These are phyloP conservation scores for Phytophthora tentaculata DNA, from an alignment of 352 stramenopile genomes.

Conservation along the genomic window DNA sequence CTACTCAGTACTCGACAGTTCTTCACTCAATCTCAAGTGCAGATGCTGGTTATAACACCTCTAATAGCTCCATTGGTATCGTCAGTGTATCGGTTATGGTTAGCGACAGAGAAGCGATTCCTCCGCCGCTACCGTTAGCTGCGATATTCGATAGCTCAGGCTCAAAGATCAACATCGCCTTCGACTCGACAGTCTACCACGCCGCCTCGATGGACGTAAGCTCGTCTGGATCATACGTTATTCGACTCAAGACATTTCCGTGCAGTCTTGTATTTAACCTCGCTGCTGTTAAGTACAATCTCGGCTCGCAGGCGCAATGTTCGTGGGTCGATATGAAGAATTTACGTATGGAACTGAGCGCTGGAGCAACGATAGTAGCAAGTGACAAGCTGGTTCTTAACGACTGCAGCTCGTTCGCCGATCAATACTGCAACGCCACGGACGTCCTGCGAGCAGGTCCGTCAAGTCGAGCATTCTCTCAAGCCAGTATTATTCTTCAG, in stretches of 20 bases:
- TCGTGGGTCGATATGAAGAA: constrained; percentile 64
- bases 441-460: constrained; percentile 54
- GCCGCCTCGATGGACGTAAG: constrained; percentile 63
- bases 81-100: constrained; percentile 57
- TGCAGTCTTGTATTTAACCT: constrained; percentile 61
- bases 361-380: constrained; percentile 47
- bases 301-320: constrained; percentile 49
- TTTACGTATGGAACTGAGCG: constrained; percentile 56
- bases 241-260: constrained; percentile 49
- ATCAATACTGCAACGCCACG: constrained; percentile 54
- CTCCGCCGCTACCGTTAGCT: constrained; percentile 55
- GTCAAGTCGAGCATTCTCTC: constrained; percentile 64
- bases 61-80: constrained; percentile 53
- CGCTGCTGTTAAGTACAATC: constrained; percentile 34
- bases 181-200: constrained; percentile 76
- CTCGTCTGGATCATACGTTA: constrained; percentile 31
- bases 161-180: constrained; percentile 57
- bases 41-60: constrained; percentile 71
- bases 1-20: constrained; percentile 66
- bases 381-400: constrained; percentile 57
- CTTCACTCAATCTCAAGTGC: constrained; percentile 48
- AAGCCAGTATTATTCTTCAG: constrained; percentile 46
- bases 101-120: constrained; percentile 65
- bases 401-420: constrained; percentile 50
- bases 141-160: constrained; percentile 62